Base-by-base conservation (phyloP, 176 grass and related monocot genomes). In the Lolium multiflorum region DNA sequence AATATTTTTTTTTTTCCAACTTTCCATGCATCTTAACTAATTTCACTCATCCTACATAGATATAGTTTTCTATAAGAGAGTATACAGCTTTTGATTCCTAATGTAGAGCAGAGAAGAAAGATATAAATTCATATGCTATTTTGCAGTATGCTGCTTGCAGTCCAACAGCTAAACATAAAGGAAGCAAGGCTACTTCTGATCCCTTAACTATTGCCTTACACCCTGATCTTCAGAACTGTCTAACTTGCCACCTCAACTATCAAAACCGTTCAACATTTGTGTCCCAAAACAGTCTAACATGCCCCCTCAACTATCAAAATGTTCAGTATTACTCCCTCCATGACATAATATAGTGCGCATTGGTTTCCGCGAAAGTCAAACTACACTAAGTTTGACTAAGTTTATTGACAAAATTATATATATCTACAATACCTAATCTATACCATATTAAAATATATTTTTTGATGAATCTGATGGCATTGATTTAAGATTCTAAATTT, bases 111-210 rank as follows among this genome's bases (percentile, higher is more conserved):
- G 25, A 71, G 15, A 76, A 54, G 73, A 46, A 46, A 11, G 58
- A 43, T 26, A 59, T 47, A 61, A 20, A 38, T 37, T 28, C 74
- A 78, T 41, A 7, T 55, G 26, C 13, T 49, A 25, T 14, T 20
- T 84, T 84, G 51, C 18, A 85, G 60, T 20, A 65, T 85, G 48
- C 47, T 78, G 48, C 74, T 68, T 25, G 21, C 35, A 56, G 47
- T 69, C 22, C 48, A 85, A 68, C 31, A 78, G 74, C 83, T 77
- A 61, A 22, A 84, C 25, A 76, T 25, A 76, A 35, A 76, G 49
- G 49, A 55, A 76, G 35, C 6, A 35, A 31, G 74, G 35, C 15
- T 31, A 55, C 26, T 55, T 76, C 55, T 76, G 25, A 55, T 76
- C 74, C 9, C 21, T 55, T 55, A 76, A 35, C 50, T 76, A 76